Conservation (phyloP, 352 stramenopile species). For the Globisporangium parvum region DNA sequence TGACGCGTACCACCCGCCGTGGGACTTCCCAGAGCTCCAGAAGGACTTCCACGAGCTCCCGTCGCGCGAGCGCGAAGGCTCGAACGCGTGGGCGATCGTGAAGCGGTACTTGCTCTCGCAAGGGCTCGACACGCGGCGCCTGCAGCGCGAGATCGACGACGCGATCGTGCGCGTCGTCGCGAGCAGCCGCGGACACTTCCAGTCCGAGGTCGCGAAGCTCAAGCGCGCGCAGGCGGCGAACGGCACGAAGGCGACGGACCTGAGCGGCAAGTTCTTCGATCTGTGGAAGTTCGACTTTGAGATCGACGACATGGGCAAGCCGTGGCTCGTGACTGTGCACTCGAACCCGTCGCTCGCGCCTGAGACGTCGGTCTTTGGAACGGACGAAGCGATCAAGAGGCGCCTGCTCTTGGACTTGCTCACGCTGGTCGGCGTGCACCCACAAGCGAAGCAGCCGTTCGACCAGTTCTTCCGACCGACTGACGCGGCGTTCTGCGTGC, state of each 20-base stretch:
- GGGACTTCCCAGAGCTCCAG: conserved; percentile 66
- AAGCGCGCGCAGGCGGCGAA: conserved; percentile 18
- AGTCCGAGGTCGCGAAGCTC: conserved; percentile 38
- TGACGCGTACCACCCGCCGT: conserved; percentile 59
- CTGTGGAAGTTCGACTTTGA: conserved; percentile 96
- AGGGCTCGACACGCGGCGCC: conserved; percentile 51
- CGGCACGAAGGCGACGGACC: conserved; percentile 24
- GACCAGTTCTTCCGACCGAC: conserved; percentile 51
- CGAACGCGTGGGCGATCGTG: conserved; percentile 60
- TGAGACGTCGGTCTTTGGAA: conserved; percentile 42
- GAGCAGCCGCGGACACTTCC: conserved; percentile 50
- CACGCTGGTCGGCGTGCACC: conserved; percentile 60
- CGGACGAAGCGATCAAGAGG: conserved; percentile 67
- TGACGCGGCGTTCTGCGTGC: conserved; percentile 39
- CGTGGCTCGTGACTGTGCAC: conserved; percentile 91
- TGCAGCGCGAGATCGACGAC: conserved; percentile 67
- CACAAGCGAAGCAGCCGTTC: conserved; percentile 49
- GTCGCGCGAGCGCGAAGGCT: conserved; percentile 38
- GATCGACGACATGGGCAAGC: conserved; percentile 90
- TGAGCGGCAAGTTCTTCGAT: conserved; percentile 89
- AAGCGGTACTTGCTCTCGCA: conserved; percentile 54
- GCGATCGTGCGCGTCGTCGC: conserved; percentile 52
- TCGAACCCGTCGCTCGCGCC: conserved; percentile 59
- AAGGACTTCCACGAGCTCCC: conserved; percentile 57
- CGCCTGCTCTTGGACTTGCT: conserved; percentile 57